A percentile compares a stretch with the other conserved stretches of the same genome.
Conservation (phyloP, 2,329 filamentous ascomycete species). For the Cryphonectria naterciae region DNA sequence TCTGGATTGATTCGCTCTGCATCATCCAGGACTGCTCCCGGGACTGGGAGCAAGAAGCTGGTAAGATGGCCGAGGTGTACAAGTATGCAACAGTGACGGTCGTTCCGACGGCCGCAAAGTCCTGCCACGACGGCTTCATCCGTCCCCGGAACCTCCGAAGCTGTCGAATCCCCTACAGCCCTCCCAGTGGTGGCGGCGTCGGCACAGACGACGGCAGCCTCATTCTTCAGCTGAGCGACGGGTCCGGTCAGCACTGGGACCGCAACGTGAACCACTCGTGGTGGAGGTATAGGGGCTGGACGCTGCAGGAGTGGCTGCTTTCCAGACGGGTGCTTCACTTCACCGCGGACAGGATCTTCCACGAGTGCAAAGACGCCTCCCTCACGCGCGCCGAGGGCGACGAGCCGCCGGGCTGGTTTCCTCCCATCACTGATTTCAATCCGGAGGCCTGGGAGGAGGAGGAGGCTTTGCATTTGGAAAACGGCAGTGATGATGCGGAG, state of each 20-base stretch:
- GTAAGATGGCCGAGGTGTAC: conserved; percentile 1
- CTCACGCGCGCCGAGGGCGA: not conserved
- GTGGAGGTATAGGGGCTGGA: conserved; percentile 4
- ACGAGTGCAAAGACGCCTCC: not conserved
- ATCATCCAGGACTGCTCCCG: not conserved
- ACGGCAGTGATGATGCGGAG: no score
- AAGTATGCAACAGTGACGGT: not conserved
- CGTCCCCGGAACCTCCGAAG: not conserved
- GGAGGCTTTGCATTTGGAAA: no score
- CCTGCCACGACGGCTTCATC: not conserved
- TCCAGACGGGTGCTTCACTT: not conserved
- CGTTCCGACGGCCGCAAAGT: not conserved
- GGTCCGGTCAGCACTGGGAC: not conserved
- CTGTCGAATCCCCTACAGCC: not conserved
- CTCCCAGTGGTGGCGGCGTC: not conserved
- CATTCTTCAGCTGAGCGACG: not conserved
- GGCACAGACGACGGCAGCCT: not conserved
- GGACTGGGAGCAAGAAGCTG: not conserved
- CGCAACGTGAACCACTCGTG: not conserved
- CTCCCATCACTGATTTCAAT: no score
- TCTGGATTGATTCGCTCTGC: not conserved
- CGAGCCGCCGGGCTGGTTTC: not conserved
- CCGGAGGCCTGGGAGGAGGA: no score
- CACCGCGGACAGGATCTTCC: not conserved
- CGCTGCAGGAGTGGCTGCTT: not conserved